Percentiles rank a stretch among this genome's conserved stretches.
These are phyloP conservation scores for Plasmodium inui DNA, from an alignment of 169 alveolate genomes.

Conservation along the genomic window DNA sequence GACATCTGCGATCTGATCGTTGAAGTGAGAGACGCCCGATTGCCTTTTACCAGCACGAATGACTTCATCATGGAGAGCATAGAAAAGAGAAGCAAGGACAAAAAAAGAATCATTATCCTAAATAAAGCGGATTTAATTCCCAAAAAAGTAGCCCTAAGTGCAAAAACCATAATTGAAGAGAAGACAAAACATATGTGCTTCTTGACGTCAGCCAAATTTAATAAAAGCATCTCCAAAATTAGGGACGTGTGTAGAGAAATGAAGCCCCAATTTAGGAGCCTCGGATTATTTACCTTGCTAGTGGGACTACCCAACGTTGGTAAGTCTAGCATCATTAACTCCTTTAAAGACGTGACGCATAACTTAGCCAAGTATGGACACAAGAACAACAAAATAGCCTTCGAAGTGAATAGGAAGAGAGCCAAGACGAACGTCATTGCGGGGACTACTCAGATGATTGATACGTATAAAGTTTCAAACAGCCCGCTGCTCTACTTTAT, in stretches of 20 bases:
- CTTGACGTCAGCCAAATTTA: slow-evolving; percentile 62
- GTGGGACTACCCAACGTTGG: slow-evolving; percentile 99
- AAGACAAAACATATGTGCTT: slow-evolving; percentile 53
- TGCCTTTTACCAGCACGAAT: slow-evolving; percentile 79
- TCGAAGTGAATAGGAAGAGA: slow-evolving; percentile 55
- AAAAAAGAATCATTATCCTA: slow-evolving; percentile 72
- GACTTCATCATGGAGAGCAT: slow-evolving; percentile 53
- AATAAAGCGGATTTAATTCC: slow-evolving; percentile 79
- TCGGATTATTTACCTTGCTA: slow-evolving; percentile 50
- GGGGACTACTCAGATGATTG: slow-evolving; percentile 58
- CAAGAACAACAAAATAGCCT: slow-evolving; percentile 56
- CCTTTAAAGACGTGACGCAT: slow-evolving; percentile 61
- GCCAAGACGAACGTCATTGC: slow-evolving; percentile 64
- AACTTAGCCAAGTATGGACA: slow-evolving; percentile 60
- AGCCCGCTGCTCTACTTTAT: slow-evolving; percentile 58
- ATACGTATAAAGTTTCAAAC: slow-evolving; percentile 59
- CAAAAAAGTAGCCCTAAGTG: slow-evolving; percentile 44
- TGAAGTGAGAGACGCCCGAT: slow-evolving; percentile 81
- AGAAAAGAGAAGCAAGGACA: background rate
- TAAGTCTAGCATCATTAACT: slow-evolving; percentile 96
- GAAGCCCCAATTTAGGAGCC: slow-evolving; percentile 68
- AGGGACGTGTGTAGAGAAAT: slow-evolving; percentile 69
- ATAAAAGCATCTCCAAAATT: slow-evolving; percentile 61
- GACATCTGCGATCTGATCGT: slow-evolving; percentile 63
- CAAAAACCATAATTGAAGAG: slow-evolving; percentile 52